Conservation (phyloP, 805 yeast genomes). For the Ogataea allantospora region DNA sequence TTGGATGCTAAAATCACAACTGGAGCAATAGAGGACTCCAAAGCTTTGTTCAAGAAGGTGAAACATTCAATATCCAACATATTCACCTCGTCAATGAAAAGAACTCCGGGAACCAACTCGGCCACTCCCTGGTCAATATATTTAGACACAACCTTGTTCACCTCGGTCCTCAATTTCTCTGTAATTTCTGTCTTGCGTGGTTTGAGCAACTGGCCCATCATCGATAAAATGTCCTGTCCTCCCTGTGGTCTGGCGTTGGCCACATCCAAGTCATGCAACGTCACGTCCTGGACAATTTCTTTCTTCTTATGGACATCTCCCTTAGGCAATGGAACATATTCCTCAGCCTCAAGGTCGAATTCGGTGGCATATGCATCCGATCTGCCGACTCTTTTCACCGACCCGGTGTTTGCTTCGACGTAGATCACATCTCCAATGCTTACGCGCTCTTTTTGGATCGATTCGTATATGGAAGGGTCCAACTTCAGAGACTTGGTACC, state of each 20-base stretch:
- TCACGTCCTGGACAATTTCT: constrained; percentile 96
- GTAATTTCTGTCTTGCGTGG: constrained; percentile 97
- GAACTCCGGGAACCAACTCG: constrained; percentile 94
- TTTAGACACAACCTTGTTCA: constrained; percentile 93
- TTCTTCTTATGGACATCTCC: constrained; percentile 97
- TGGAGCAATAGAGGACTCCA: constrained; percentile 96
- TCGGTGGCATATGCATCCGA: constrained; percentile 95
- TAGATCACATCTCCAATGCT: constrained; percentile 96
- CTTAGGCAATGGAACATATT: constrained; percentile 97
- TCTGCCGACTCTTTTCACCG: constrained; percentile 90
- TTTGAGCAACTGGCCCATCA: constrained; percentile 95
- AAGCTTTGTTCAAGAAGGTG: constrained; percentile 91
- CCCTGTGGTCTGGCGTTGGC: constrained; percentile 98
- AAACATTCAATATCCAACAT: constrained; percentile 98
- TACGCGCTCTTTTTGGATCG: constrained; percentile 90
- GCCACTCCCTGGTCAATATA: constrained; percentile 99
- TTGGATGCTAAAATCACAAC: constrained; percentile 98
- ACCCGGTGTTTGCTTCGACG: constrained; percentile 93
- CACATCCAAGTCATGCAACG: constrained; percentile 95
- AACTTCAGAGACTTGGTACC: constrained; percentile 96
- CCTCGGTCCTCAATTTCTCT: constrained; percentile 92
- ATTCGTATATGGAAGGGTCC: constrained; percentile 97
- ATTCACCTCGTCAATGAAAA: constrained; percentile 97
- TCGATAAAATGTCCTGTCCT: constrained; percentile 92
- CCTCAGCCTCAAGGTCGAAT: constrained; percentile 97